These are phyloP conservation scores for Boletus semigastroideus DNA, from an alignment of 1,284 basidiomycete species.

Conservation along the genomic window DNA sequence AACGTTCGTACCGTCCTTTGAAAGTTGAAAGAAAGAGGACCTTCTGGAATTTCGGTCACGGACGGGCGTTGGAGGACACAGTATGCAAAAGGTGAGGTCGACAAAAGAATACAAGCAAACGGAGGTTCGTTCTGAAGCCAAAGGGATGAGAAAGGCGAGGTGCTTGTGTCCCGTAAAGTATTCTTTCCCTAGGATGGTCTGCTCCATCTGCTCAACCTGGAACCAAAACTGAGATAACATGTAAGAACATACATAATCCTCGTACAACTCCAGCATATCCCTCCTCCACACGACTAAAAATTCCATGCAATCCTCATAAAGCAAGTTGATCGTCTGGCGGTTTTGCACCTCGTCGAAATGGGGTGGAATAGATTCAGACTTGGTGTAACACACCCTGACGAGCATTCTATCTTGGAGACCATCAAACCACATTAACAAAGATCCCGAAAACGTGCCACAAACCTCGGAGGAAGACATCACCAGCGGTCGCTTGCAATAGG, in stretches of 20 bases:
- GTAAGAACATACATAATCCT: constrained; percentile 61
- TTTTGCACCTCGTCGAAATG: constrained; percentile 71
- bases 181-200: constrained; percentile 64
- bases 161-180: constrained; percentile 64
- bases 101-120: constrained; percentile 80
- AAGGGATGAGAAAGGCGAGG: constrained; percentile 67
- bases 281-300: constrained; percentile 79
- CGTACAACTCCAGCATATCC: constrained; percentile 73
- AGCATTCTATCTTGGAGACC: constrained; percentile 74
- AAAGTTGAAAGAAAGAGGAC: constrained; percentile 45
- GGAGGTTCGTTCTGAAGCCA: constrained; percentile 55
- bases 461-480: constrained; percentile 66
- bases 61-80: constrained; percentile 57
- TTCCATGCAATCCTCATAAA: constrained; percentile 73
- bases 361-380: constrained; percentile 47
- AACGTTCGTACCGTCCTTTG: constrained; percentile 68
- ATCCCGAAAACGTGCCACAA: constrained; percentile 11
- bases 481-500: constrained; percentile 32
- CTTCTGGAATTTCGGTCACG: constrained; percentile 39
- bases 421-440: constrained; percentile 13
- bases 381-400: constrained; percentile 67
- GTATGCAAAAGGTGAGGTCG: constrained; percentile 77
- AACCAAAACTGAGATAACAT: background rate
- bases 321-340: constrained; percentile 58
- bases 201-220: constrained; percentile 12